A percentile compares a stretch with the other conserved stretches of the same genome.
Evolutionary conservation across 208 protist species (phyloP).

Genomic region (Naegleria gruberi): DNA sequence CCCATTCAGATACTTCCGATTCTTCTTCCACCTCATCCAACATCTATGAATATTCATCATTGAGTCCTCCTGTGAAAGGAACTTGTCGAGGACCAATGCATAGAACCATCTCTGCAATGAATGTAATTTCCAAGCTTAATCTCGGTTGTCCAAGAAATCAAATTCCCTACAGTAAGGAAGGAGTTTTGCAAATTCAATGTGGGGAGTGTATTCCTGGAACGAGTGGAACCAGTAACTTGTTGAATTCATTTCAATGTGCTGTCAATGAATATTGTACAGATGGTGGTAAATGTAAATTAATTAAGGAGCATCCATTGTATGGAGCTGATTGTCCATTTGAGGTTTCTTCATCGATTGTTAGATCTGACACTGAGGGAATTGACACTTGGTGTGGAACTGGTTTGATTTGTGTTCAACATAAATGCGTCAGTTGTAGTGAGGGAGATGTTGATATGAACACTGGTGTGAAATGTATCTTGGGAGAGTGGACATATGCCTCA

Average conservation of each 20-base stretch:
- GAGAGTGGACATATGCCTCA: background rate
- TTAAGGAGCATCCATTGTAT: background rate
- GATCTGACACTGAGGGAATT: background rate
- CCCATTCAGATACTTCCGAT: too few relatives aligned
- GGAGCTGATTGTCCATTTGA: background rate
- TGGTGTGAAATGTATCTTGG: background rate
- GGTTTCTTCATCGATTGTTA: background rate
- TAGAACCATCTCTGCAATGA: background rate
- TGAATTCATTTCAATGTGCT: background rate
- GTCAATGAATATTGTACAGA: background rate
- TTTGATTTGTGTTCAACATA: background rate
- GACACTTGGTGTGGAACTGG: background rate
- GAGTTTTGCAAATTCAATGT: background rate
- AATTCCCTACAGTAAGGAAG: background rate
- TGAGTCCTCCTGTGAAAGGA: background rate
- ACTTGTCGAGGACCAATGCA: background rate
- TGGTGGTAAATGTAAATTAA: background rate
- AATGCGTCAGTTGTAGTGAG: background rate
- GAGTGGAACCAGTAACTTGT: background rate
- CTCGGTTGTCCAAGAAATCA: background rate
- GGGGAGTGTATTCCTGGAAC: background rate
- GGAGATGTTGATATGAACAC: background rate
- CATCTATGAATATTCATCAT: background rate
- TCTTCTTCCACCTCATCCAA: background rate
- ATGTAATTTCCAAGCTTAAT: background rate